Percentiles rank a stretch among this genome's conserved stretches.
phyloP scores from a whole-genome alignment of 2,329 filamentous ascomycete species.

The Penicillium paneum region DNA sequence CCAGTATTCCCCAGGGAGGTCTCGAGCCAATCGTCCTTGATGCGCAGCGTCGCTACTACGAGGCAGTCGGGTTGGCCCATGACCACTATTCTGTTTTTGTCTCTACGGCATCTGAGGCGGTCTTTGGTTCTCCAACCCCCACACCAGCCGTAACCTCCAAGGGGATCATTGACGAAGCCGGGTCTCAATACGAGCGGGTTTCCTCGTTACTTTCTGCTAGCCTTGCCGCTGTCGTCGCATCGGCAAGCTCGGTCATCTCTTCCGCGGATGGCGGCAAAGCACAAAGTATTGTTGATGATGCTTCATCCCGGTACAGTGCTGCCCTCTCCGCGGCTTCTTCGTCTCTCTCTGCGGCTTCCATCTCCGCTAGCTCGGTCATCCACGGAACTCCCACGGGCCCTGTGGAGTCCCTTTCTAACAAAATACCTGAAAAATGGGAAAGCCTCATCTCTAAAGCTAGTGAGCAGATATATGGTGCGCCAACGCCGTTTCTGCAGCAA shows the following conservation, averaged over 20 bases:
- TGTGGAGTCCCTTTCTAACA: constrained; percentile 50
- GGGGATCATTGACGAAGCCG: constrained; percentile 35
- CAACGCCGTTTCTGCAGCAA: constrained; percentile 60
- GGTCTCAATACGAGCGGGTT: constrained; percentile 36
- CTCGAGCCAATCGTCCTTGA: constrained; percentile 56
- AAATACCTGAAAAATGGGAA: constrained; percentile 63
- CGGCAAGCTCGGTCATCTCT: constrained; percentile 39
- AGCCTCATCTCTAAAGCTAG: constrained; percentile 63
- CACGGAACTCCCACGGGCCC: constrained; percentile 46
- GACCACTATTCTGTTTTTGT: constrained; percentile 75
- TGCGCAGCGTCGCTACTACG: constrained; percentile 69
- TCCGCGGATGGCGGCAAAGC: constrained; percentile 35
- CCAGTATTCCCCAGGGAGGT: constrained; percentile 53
- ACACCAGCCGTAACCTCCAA: constrained; percentile 32
- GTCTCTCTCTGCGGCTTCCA: constrained; percentile 39
- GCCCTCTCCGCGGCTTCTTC: constrained; percentile 46
- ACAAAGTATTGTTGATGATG: constrained; percentile 42
- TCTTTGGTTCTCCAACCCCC: constrained; percentile 61
- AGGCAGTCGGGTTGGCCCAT: constrained; percentile 73
- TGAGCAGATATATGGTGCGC: constrained; percentile 66
- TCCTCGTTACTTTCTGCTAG: constrained; percentile 41
- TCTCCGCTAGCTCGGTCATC: constrained; percentile 43
- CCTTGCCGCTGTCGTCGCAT: constrained; percentile 40
- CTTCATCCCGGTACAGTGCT: constrained; percentile 45
- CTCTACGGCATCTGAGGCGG: constrained; percentile 65